phyloP scores from a whole-genome alignment of 2,329 filamentous ascomycete species.

The Aspergillus neotritici region DNA sequence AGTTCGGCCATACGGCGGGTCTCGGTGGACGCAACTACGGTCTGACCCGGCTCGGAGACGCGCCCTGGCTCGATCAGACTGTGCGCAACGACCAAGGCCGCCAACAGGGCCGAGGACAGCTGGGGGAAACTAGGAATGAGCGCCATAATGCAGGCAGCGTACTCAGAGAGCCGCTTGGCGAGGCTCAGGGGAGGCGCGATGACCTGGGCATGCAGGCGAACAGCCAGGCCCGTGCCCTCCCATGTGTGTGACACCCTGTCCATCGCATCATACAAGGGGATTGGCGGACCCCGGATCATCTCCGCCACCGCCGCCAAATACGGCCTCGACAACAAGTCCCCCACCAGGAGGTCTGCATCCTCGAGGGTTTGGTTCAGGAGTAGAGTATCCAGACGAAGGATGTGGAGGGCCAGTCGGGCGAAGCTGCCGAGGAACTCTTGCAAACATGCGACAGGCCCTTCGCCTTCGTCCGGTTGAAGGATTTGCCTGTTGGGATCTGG shows the following conservation, averaged over 20 bases:
- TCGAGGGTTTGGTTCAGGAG: constrained; percentile 26
- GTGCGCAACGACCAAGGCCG: constrained; percentile 20
- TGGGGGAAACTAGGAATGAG: constrained; percentile 26
- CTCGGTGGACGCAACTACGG: constrained; percentile 14
- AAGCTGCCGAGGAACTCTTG: constrained; percentile 40
- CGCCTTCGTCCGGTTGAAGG: constrained; percentile 28
- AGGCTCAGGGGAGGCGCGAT: constrained; percentile 22
- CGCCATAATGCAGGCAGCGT: constrained; percentile 22
- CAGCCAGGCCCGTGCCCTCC: constrained; percentile 25
- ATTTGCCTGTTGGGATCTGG: constrained; percentile 18
- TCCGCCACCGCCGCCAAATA: constrained; percentile 35
- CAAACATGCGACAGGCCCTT: constrained; percentile 27
- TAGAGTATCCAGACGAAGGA: constrained; percentile 37
- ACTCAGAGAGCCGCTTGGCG: constrained; percentile 25
- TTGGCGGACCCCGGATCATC: constrained; percentile 28
- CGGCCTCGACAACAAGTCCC: constrained; percentile 27
- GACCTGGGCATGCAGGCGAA: constrained; percentile 26
- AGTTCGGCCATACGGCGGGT: constrained; percentile 15
- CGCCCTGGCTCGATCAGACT: constrained; percentile 27
- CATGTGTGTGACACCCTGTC: constrained; percentile 20
- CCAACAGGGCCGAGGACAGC: constrained; percentile 19
- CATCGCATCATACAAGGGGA: constrained; percentile 36
- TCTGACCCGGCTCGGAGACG: constrained; percentile 18
- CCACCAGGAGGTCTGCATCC: constrained; percentile 22
- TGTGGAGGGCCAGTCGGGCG: constrained; percentile 36